A percentile compares a stretch with the other conserved stretches of the same genome.
Evolutionary conservation across 306 rosid species (phyloP).

Genomic region (Malus asiatica): DNA sequence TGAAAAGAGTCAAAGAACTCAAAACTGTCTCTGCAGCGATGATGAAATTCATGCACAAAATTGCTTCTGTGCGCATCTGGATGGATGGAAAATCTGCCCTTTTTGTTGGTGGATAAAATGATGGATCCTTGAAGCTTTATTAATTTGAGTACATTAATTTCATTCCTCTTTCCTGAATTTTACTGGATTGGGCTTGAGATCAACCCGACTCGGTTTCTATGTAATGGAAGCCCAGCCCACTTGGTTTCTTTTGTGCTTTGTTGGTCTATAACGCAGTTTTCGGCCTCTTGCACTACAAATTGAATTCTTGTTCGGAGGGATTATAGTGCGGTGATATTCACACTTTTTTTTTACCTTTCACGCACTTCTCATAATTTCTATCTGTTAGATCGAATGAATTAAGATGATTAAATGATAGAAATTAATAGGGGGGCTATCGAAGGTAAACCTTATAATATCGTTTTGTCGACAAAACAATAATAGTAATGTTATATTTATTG

Average conservation of each 20-base stretch:
- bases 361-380: too few species aligned
- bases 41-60: constrained; percentile 22
- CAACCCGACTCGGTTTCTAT: background rate
- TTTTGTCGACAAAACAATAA: too few species aligned
- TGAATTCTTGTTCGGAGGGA: too few species aligned
- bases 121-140: background rate
- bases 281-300: background rate
- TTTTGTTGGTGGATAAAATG: background rate
- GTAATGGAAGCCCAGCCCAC: background rate
- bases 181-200: background rate
- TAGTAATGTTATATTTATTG: background rate
- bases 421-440: too few species aligned
- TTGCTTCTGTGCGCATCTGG: constrained; percentile 20
- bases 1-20: background rate
- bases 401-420: too few species aligned
- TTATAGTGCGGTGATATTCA: too few species aligned
- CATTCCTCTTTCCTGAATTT: background rate
- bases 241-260: background rate
- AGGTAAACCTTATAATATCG: too few species aligned
- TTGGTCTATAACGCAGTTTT: background rate
- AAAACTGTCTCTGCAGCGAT: constrained; percentile 9
- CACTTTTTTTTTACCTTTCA: too few species aligned
- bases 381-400: too few species aligned
- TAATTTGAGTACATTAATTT: background rate
- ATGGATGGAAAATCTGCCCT: background rate